phyloP scores from a whole-genome alignment of 2,329 filamentous ascomycete species.

The Botrytis cinerea region DNA sequence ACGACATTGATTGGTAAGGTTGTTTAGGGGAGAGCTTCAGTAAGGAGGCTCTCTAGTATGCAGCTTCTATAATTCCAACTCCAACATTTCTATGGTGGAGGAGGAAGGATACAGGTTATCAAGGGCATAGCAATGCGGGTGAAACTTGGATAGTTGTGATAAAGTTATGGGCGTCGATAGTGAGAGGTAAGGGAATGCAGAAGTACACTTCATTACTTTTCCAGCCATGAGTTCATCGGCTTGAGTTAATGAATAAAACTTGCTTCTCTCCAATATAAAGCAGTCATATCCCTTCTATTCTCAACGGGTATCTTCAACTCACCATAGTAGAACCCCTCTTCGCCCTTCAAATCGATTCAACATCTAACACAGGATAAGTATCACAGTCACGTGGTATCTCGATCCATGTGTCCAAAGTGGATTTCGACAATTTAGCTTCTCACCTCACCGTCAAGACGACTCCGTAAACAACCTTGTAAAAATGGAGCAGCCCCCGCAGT shows the following conservation, averaged over 20 bases:
- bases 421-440: slow-evolving; percentile 1
- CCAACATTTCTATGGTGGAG: not conserved
- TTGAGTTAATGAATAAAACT: not conserved
- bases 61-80: not conserved
- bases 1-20: not conserved
- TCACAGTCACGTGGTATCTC: not conserved
- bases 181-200: not conserved
- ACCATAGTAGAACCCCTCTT: not conserved
- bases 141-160: not conserved
- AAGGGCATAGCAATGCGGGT: not conserved
- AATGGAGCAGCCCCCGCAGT: not conserved
- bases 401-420: not conserved
- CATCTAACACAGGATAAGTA: not conserved
- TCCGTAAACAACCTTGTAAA: not conserved
- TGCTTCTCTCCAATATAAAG: not conserved
- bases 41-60: not conserved
- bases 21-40: not conserved
- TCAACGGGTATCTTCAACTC: not conserved
- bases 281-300: not conserved
- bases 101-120: not conserved
- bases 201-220: not conserved
- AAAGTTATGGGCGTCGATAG: not conserved
- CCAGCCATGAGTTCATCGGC: not conserved
- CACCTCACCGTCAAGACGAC: not conserved
- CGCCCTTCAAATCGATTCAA: not conserved